Evolutionary conservation across 2,329 filamentous ascomycete species (phyloP).

Genomic region (Microdochium bolleyi): DNA sequence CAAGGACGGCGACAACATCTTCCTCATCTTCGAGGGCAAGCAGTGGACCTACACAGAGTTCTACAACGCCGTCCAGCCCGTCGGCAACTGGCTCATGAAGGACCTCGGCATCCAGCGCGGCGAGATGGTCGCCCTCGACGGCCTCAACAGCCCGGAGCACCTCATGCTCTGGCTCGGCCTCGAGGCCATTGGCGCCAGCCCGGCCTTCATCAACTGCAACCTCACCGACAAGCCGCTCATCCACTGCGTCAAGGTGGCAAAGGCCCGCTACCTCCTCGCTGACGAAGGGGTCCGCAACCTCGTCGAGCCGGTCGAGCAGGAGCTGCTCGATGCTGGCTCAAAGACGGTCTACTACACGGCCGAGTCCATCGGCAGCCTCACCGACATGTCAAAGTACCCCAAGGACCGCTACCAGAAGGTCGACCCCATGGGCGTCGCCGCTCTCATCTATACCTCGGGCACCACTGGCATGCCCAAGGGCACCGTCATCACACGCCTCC

Average conservation of each 20-base stretch:
- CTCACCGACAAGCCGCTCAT: constrained; percentile 52
- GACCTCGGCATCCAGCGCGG: constrained; percentile 46
- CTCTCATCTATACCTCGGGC: constrained; percentile 65
- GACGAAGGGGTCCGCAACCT: constrained; percentile 45
- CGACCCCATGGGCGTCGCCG: constrained; percentile 41
- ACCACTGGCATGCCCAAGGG: constrained; percentile 72
- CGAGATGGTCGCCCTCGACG: constrained; percentile 56
- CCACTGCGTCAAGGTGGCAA: constrained; percentile 55
- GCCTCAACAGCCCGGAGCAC: constrained; percentile 60
- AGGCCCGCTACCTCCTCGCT: constrained; percentile 46
- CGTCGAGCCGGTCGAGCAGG: constrained; percentile 49
- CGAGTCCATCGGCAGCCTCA: constrained; percentile 29
- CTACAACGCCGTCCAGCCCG: constrained; percentile 44
- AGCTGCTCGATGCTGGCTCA: constrained; percentile 45
- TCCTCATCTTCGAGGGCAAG: constrained; percentile 49
- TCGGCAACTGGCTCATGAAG: constrained; percentile 52
- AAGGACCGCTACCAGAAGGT: constrained; percentile 44
- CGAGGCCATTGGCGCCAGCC: constrained; percentile 56
- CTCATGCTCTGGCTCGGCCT: constrained; percentile 57
- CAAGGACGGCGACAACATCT: constrained; percentile 10
- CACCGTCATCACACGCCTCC: constrained; percentile 45
- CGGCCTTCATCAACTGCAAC: constrained; percentile 64
- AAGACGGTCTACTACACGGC: constrained; percentile 43
- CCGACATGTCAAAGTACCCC: constrained; percentile 38
- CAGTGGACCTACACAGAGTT: constrained; percentile 52